Percentiles rank a stretch among this genome's conserved stretches.
phyloP scores from a whole-genome alignment of 2,329 filamentous ascomycete genomes.

The Penicillium sp. region DNA sequence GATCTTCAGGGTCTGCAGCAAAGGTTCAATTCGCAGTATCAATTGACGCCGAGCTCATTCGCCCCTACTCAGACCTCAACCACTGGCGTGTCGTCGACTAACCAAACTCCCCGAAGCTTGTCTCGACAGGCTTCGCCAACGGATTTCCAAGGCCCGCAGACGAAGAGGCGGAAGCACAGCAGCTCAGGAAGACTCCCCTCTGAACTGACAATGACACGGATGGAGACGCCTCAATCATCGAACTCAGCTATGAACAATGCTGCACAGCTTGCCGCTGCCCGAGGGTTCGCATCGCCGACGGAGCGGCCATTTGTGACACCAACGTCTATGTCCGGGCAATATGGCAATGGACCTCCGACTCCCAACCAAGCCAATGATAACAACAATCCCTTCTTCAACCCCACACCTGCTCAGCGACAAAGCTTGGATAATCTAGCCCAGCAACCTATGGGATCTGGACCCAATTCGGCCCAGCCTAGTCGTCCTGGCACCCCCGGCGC shows the following conservation, averaged over 20 bases:
- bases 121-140: slow-evolving; percentile 73
- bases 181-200: slow-evolving; percentile 67
- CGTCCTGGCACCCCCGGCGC: slow-evolving; percentile 69
- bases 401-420: slow-evolving; percentile 55
- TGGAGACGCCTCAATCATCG: slow-evolving; percentile 58
- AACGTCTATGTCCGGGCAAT: slow-evolving; percentile 47
- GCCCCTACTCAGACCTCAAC: slow-evolving; percentile 38
- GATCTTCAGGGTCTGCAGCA: slow-evolving; percentile 62
- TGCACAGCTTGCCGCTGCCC: slow-evolving; percentile 41
- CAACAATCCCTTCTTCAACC: slow-evolving; percentile 58
- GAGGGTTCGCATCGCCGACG: slow-evolving; percentile 35
- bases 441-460: slow-evolving; percentile 67
- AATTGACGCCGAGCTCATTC: slow-evolving; percentile 40
- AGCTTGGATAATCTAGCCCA: slow-evolving; percentile 65
- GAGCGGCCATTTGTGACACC: slow-evolving; percentile 50
- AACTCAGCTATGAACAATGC: slow-evolving; percentile 42
- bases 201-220: slow-evolving; percentile 75
- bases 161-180: slow-evolving; percentile 81
- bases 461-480: slow-evolving; percentile 70
- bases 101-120: slow-evolving; percentile 59
- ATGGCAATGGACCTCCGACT: slow-evolving; percentile 62
- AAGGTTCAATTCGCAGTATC: slow-evolving; percentile 47
- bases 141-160: slow-evolving; percentile 61
- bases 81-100: slow-evolving; percentile 41
- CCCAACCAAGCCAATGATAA: slow-evolving; percentile 61